Evolutionary conservation across 2,329 filamentous ascomycete genomes (phyloP).

Genomic region (Raffaelea ambrosiae): DNA sequence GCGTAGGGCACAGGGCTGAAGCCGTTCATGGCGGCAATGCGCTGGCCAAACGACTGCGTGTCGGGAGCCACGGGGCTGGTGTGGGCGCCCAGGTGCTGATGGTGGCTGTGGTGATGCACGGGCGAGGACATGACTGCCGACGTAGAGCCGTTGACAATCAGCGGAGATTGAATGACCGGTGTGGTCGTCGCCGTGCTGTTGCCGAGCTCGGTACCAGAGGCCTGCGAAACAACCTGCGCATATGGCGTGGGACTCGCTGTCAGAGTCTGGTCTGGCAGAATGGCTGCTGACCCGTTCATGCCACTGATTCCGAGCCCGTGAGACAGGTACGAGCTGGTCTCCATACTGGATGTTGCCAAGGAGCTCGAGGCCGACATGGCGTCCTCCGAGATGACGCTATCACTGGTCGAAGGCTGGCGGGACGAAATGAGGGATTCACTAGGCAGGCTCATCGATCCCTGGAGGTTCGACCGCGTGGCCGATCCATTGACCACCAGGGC

Average conservation of each 20-base stretch:
- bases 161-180: conserved; percentile 30
- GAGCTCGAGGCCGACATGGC: conserved; percentile 1
- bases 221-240: conserved; percentile 9
- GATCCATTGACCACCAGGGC: conserved; percentile 23
- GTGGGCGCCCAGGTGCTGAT: background rate
- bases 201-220: conserved; percentile 15
- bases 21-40: conserved; percentile 17
- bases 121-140: conserved; percentile 9
- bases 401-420: conserved; percentile 19
- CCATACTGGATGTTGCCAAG: conserved; percentile 14
- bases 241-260: background rate
- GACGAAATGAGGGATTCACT: conserved; percentile 13
- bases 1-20: conserved; percentile 17
- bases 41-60: conserved; percentile 21
- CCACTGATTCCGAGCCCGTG: conserved; percentile 20
- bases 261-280: background rate
- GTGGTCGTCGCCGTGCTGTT: conserved; percentile 17
- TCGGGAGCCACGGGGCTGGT: background rate
- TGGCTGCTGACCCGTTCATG: conserved; percentile 4
- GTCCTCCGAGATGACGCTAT: conserved; percentile 19
- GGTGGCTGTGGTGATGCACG: background rate
- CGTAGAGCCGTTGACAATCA: conserved; percentile 43
- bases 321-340: conserved; percentile 28
- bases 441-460: background rate
- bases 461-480: conserved; percentile 17